Conservation (phyloP, 176 grass and related monocot genomes). For the Poa annua region DNA sequence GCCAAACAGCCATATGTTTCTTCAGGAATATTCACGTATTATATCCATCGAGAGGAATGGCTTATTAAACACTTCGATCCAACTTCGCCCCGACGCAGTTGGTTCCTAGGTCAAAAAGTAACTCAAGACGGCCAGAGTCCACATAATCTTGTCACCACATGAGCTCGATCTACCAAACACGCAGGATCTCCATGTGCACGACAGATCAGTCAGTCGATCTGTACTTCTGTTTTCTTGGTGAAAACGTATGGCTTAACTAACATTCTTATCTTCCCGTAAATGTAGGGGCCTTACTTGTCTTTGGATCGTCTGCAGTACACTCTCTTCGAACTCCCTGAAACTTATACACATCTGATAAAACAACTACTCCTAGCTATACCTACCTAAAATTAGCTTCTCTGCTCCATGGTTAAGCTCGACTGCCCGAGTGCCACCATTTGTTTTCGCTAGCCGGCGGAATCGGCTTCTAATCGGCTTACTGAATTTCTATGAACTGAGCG, state of each 20-base stretch:
- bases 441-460: not conserved
- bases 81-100: not conserved
- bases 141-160: conserved; percentile 33
- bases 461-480: not conserved
- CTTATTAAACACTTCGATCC: not conserved
- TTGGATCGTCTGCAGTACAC: not conserved
- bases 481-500: conserved; percentile 17
- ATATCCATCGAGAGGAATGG: not conserved
- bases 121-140: conserved; percentile 31
- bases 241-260: not conserved
- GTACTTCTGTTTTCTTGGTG: not conserved
- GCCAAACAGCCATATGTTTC: not conserved
- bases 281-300: not conserved
- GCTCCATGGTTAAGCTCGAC: not conserved
- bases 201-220: conserved; percentile 21
- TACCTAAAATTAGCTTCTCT: not conserved
- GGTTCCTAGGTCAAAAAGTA: conserved; percentile 20
- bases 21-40: conserved; percentile 9
- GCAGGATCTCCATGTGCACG: conserved; percentile 49
- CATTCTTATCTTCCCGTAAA: conserved; percentile 37
- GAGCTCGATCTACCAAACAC: conserved; percentile 52
- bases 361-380: not conserved
- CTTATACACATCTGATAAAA: not conserved
- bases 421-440: not conserved
- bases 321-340: not conserved